phyloP scores from a whole-genome alignment of 164 flowering plant genomes.

The Warburgia ugandensis region DNA sequence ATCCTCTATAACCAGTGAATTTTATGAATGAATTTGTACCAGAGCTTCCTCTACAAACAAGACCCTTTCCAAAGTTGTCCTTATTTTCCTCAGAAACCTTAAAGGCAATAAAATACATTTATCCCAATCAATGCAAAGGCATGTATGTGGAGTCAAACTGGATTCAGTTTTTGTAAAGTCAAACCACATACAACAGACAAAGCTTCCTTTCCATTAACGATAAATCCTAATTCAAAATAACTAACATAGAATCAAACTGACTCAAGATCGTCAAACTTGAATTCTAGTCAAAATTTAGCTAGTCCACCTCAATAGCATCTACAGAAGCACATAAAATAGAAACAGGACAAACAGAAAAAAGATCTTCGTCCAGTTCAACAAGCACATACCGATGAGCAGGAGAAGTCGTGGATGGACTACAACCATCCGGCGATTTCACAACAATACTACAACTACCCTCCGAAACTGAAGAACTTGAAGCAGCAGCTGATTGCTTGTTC shows the following conservation, averaged over 20 bases:
- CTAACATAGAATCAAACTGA: no score
- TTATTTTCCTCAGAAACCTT: neutral
- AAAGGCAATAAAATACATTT: neutral
- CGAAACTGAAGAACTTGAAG: conserved; percentile 68
- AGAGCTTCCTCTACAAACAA: neutral
- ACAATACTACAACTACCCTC: conserved; percentile 58
- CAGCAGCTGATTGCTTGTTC: conserved; percentile 64
- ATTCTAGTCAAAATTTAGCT: no score
- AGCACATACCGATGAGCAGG: conserved; percentile 55
- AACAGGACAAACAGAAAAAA: neutral
- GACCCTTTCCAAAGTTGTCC: no score
- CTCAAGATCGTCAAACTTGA: no score
- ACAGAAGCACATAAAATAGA: neutral
- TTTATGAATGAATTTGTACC: neutral
- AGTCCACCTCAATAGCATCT: neutral
- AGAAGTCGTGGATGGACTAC: conserved; percentile 45
- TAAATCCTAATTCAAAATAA: no score
- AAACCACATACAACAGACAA: no score
- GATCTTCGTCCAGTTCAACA: neutral
- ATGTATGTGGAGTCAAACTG: neutral
- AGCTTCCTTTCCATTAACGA: no score
- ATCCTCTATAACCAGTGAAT: neutral
- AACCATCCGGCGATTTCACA: conserved; percentile 54
- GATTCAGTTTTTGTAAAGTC: neutral
- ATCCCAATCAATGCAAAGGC: no score